These are phyloP conservation scores for Barnettozyma salicaria DNA, from an alignment of 805 yeast genomes.

Conservation along the genomic window DNA sequence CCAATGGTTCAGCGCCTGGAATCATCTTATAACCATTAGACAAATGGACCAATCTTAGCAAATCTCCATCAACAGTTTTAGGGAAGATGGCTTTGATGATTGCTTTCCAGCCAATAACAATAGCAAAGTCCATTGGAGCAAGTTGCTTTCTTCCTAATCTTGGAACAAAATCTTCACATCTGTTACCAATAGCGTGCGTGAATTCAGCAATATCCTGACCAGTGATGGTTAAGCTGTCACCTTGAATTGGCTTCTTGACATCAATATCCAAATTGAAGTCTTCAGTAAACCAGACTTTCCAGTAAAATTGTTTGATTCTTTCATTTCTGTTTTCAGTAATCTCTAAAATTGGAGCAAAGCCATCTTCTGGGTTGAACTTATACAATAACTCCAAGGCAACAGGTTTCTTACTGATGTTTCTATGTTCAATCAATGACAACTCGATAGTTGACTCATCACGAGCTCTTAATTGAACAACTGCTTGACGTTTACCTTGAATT, in stretches of 20 bases:
- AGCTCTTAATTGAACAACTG: constrained; percentile 59
- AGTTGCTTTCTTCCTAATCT: constrained; percentile 77
- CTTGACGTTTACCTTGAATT: constrained; percentile 61
- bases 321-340: constrained; percentile 85
- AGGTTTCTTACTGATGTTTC: constrained; percentile 73
- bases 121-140: constrained; percentile 99
- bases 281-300: constrained; percentile 90
- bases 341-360: constrained; percentile 94
- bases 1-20: constrained; percentile 86
- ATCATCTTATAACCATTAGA: constrained; percentile 91
- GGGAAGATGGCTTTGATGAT: constrained; percentile 99
- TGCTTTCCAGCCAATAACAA: constrained; percentile 97
- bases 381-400: constrained; percentile 73
- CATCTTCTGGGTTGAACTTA: constrained; percentile 75
- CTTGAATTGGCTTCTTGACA: constrained; percentile 64
- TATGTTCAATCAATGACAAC: constrained; percentile 75
- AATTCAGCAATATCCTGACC: constrained; percentile 81
- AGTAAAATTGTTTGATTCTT: constrained; percentile 92
- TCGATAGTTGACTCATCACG: constrained; percentile 48
- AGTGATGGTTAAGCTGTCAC: constrained; percentile 61
- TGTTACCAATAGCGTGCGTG: constrained; percentile 95
- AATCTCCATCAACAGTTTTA: constrained; percentile 89
- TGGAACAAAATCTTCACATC: constrained; percentile 90
- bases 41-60: constrained; percentile 87
- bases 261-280: constrained; percentile 61